Conservation (phyloP, 2,329 filamentous ascomycete genomes). For the Calonectria naviculata region DNA sequence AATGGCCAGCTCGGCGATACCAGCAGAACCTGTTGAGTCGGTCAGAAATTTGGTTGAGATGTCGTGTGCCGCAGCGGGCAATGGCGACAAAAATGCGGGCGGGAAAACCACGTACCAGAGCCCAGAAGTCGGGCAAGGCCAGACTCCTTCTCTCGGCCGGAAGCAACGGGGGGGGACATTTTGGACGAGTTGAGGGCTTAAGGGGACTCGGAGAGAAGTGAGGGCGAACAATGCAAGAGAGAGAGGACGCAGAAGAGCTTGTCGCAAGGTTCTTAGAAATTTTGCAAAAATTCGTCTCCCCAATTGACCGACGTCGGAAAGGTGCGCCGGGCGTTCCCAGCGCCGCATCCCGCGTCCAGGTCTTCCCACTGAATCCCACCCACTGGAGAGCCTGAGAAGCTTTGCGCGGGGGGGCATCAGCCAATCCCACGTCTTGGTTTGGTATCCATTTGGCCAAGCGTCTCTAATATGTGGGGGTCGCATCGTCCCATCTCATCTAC, state of each 20-base stretch:
- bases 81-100: not conserved
- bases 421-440: not conserved
- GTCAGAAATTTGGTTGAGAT: slow-evolving; percentile 31
- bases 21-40: slow-evolving; percentile 78
- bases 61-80: slow-evolving; percentile 4
- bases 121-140: slow-evolving; percentile 88
- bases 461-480: slow-evolving; percentile 13
- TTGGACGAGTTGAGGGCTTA: slow-evolving; percentile 32
- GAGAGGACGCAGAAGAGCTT: slow-evolving; percentile 12
- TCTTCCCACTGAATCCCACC: slow-evolving; percentile 11
- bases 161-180: slow-evolving; percentile 70
- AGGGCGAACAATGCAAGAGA: slow-evolving; percentile 4
- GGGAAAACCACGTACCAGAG: slow-evolving; percentile 72
- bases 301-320: slow-evolving; percentile 41
- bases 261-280: slow-evolving; percentile 32
- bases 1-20: slow-evolving; percentile 91
- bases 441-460: slow-evolving; percentile 22
- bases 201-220: not conserved
- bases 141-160: slow-evolving; percentile 80
- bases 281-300: slow-evolving; percentile 37
- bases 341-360: not conserved
- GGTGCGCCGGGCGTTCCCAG: slow-evolving; percentile 12
- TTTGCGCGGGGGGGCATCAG: not conserved
- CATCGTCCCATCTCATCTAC: slow-evolving; percentile 5
- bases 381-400: not conserved